These are phyloP conservation scores for Polychytrium aggregatum DNA, from an alignment of 192 early-diverging fungal species.

Conservation along the genomic window DNA sequence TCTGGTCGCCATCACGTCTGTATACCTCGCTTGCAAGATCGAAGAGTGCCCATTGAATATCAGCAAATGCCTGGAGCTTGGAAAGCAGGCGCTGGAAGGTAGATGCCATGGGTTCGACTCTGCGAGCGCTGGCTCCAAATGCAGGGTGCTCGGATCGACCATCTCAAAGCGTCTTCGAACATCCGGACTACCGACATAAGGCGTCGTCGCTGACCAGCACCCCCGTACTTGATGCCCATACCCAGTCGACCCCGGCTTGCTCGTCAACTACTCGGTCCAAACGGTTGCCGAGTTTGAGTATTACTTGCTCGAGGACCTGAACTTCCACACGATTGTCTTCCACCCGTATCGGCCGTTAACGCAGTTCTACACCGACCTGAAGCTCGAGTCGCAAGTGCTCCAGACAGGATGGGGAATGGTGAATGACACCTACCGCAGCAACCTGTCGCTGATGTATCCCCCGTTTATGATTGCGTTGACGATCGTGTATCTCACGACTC, in stretches of 20 bases:
- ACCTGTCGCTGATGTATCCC: conserved; percentile 71
- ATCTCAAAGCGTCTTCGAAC: too few relatives aligned
- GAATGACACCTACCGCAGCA: conserved; percentile 75
- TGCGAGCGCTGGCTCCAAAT: too few relatives aligned
- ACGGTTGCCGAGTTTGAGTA: conserved; percentile 89
- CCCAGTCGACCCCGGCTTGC: conserved; percentile 1
- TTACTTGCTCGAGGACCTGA: conserved; percentile 79
- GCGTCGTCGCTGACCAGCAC: too few relatives aligned
- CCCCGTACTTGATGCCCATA: conserved; percentile 15
- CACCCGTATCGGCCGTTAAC: conserved; percentile 78
- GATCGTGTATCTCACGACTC: conserved; percentile 59
- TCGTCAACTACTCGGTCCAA: conserved; percentile 45
- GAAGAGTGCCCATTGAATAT: conserved; percentile 69
- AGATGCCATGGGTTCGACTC: too few relatives aligned
- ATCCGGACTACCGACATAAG: too few relatives aligned
- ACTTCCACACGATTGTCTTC: conserved; percentile 79
- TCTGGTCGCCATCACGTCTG: conserved; percentile 66
- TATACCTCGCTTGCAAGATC: conserved; percentile 83
- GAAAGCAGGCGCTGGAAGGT: too few relatives aligned
- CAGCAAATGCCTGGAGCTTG: too few relatives aligned
- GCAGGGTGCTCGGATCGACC: too few relatives aligned
- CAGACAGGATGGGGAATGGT: too few relatives aligned
- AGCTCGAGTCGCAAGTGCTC: conserved; percentile 21
- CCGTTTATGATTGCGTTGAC: conserved; percentile 82
- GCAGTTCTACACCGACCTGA: background rate